phyloP scores from a whole-genome alignment of 192 early-diverging fungal genomes.

The Rhizoclosmatium globosum region DNA sequence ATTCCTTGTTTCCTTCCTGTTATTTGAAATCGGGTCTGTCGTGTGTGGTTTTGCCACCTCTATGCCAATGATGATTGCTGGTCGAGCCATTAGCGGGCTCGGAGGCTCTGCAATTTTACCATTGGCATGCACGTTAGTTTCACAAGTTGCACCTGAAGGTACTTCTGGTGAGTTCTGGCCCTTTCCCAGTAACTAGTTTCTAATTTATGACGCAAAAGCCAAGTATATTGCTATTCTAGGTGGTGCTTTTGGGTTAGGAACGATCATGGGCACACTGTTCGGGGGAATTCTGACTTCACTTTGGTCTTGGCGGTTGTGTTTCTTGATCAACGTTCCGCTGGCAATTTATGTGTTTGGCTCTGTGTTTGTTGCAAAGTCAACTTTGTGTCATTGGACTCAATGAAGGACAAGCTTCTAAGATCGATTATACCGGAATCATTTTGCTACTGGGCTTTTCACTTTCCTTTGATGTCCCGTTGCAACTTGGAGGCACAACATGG shows the following conservation, averaged over 20 bases:
- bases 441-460: constrained; percentile 56
- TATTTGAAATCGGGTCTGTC: constrained; percentile 81
- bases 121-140: constrained; percentile 5
- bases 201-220: constrained; percentile 43
- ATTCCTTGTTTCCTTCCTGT: constrained; percentile 70
- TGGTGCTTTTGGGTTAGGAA: constrained; percentile 75
- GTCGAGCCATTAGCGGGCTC: constrained; percentile 53
- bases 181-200: not conserved
- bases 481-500: constrained; percentile 72
- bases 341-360: constrained; percentile 62
- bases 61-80: constrained; percentile 64
- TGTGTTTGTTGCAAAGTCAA: constrained; percentile 60
- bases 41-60: constrained; percentile 59
- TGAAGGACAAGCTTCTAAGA: constrained; percentile 61
- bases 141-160: not conserved
- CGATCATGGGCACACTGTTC: constrained; percentile 80
- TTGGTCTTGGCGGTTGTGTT: constrained; percentile 53
- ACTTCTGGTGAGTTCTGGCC: not conserved
- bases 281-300: constrained; percentile 78
- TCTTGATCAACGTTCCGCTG: constrained; percentile 80
- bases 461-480: constrained; percentile 69
- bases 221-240: constrained; percentile 84
- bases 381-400: constrained; percentile 55
- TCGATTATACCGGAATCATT: constrained; percentile 69
- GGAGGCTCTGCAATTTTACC: constrained; percentile 15